Evolutionary conservation across 140 eudicot genomes (phyloP).

Genomic region (Senecio squalidus): DNA sequence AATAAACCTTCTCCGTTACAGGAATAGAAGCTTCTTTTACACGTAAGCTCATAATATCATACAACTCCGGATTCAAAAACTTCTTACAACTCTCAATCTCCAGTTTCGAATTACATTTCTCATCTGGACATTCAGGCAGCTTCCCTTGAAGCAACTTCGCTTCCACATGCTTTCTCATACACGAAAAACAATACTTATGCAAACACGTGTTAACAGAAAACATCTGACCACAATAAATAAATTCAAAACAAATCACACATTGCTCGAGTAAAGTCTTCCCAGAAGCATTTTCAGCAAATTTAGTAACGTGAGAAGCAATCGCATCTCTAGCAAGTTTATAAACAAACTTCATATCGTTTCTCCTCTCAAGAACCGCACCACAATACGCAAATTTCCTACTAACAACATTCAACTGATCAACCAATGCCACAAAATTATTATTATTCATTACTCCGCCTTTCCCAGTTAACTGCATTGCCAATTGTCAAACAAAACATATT

Average conservation of each 20-base stretch:
- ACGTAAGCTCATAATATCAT: conserved; percentile 49
- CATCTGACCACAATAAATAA: conserved; percentile 30
- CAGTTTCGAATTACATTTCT: conserved; percentile 39
- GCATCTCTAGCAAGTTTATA: conserved; percentile 52
- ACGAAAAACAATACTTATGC: conserved; percentile 58
- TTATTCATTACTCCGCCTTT: conserved; percentile 23
- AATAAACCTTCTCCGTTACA: conserved; percentile 46
- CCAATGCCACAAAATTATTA: conserved; percentile 23
- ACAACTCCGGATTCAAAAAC: conserved; percentile 41
- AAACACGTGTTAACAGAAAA: conserved; percentile 41
- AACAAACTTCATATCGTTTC: conserved; percentile 39
- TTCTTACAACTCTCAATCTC: conserved; percentile 41
- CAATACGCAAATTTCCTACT: conserved; percentile 37
- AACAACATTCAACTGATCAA: conserved; percentile 37
- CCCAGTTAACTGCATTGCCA: conserved; percentile 52
- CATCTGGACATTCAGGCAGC: conserved; percentile 68
- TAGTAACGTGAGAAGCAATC: conserved; percentile 29
- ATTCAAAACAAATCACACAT: conserved; percentile 58
- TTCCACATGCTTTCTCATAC: conserved; percentile 58
- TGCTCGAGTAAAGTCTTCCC: conserved; percentile 27
- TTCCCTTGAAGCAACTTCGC: conserved; percentile 45
- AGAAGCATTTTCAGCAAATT: conserved; percentile 11
- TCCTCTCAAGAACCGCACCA: conserved; percentile 28
- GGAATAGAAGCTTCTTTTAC: conserved; percentile 75
- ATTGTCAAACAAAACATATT: not conserved